Evolutionary conservation across 1,284 basidiomycete species (phyloP), one percentile per base, ranked within the genome.

Genomic region (Leccinum huronense): DNA sequence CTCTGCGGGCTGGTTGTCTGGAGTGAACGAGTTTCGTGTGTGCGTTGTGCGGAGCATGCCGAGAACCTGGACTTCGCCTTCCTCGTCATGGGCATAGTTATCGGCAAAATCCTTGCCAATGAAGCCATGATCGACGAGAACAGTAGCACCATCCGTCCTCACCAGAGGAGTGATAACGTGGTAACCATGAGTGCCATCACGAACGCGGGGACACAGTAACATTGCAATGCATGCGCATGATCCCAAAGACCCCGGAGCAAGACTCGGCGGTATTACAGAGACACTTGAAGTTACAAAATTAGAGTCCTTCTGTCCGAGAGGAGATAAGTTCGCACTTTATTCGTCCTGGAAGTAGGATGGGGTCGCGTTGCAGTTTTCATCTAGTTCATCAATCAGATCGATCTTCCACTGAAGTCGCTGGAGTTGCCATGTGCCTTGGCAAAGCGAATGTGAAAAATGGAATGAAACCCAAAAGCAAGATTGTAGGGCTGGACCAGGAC

Each of bases 391-490:
- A 68, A 99, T 98, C 65, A 99, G 83, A 60, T 86, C 85, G 36
- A 98, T 81, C 78, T 99, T 99, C 97, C 97, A 99, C 74, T 94
- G 87, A 54, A 99, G 83, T 51, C 97, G 85, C 71, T 94, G 85
- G 42, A 93, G 79, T 74, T 99, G 97, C 97, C 97, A 99, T 40
- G 90, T 88, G 23, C 97, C 97, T n/a, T n/a, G n/a, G 95, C 64
- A 99, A 82, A n/a, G 84, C 90, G 69, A 96, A 94, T 0, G 95
- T 95, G 71, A 97, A 88, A 66, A 98, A 79, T 0, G 97, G 97
- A 65, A 98, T 92, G 69, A 92, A 83, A 30, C 92, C 93, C 60
- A 97, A 82, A 13, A 97, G 78, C 19, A 95, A 67, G 75, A 94
- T 89, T 5, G 89, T 89, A 3, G 93, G 90, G 51, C 80, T 90